Evolutionary conservation across 2,329 filamentous ascomycete species (phyloP), one percentile per base, ranked within the genome.

Genomic region (Sclerotiophoma versabilis): DNA sequence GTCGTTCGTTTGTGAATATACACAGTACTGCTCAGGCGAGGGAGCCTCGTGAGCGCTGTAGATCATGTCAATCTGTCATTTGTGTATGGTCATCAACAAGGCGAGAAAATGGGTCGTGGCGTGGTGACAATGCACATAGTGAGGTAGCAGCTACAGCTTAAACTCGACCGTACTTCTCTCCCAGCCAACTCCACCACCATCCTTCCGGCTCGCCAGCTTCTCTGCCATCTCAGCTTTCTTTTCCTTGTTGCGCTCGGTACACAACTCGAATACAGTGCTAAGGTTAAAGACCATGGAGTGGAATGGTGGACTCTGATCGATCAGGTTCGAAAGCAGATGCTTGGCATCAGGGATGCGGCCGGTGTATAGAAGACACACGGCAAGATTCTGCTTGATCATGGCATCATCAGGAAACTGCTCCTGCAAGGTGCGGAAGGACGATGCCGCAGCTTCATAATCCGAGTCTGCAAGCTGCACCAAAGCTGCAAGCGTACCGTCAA

Each of bases 261-360:
- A 95, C 7, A 98, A 82, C 75, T 98, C 95, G 71, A 96, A 98
- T 65, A 96, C 85, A 0, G 93, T 98, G 10, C 88, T 87, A 11
- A 99, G 76, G 71, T 98, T 98, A 76, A 97, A 96, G 0, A 96
- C 84, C 2, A 96, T 77, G 0, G 90, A 90, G 59, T 90, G 87
- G 53, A 93, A 97, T 0, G 74, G 66, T 9, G 64, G 58, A 0
- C 87, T 84, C 0, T 79, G 72, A 3, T 85, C 80, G 0, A 92
- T 80, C 10, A 96, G 76, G 0, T 77, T 75, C 66, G 93, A 88
- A 3, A 97, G 78, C 1, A 90, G 75, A 11, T 80, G 75, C 12
- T 85, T 85, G 0, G 91, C 89, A 82, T 74, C 69, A 0, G 68
- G 43, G 73, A 97, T 87, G 49, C 82, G 82, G 4, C 93, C 92